Conservation (phyloP, 2,329 filamentous ascomycete genomes). For the Ophiostoma populinum region DNA sequence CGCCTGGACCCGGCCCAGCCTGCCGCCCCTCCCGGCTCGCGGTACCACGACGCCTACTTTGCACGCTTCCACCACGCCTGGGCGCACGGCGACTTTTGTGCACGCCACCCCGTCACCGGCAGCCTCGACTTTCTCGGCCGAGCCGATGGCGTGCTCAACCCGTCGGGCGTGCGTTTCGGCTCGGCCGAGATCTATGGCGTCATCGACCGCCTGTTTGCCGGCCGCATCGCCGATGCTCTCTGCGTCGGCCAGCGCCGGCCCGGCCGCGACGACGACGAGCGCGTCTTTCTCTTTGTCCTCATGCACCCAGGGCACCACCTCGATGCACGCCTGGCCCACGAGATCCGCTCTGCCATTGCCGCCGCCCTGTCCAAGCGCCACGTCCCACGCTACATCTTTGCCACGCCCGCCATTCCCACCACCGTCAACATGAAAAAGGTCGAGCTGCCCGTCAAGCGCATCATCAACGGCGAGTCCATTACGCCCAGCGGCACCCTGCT, state of each 20-base stretch:
- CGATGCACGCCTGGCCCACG: constrained; percentile 32
- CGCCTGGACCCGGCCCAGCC: constrained; percentile 9
- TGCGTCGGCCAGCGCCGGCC: constrained; percentile 63
- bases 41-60: constrained; percentile 45
- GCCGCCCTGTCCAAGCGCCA: constrained; percentile 53
- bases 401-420: constrained; percentile 67
- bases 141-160: constrained; percentile 66
- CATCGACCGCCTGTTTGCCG: constrained; percentile 46
- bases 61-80: constrained; percentile 49
- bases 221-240: constrained; percentile 50
- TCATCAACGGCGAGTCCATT: constrained; percentile 57
- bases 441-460: constrained; percentile 69
- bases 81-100: constrained; percentile 71
- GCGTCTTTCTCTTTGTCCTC: constrained; percentile 36
- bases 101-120: constrained; percentile 49
- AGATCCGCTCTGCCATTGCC: constrained; percentile 47
- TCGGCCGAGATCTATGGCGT: constrained; percentile 67
- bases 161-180: constrained; percentile 62
- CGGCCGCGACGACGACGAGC: constrained; percentile 30
- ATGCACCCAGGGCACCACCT: constrained; percentile 39
- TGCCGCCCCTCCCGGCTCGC: constrained; percentile 30
- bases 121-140: constrained; percentile 50
- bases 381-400: constrained; percentile 62
- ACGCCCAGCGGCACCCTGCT: constrained; percentile 60
- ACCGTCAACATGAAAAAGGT: constrained; percentile 79